Evolutionary conservation across 805 yeast genomes (phyloP), one percentile per base, ranked within the genome.

Genomic region (Torulaspora delbrueckii): DNA sequence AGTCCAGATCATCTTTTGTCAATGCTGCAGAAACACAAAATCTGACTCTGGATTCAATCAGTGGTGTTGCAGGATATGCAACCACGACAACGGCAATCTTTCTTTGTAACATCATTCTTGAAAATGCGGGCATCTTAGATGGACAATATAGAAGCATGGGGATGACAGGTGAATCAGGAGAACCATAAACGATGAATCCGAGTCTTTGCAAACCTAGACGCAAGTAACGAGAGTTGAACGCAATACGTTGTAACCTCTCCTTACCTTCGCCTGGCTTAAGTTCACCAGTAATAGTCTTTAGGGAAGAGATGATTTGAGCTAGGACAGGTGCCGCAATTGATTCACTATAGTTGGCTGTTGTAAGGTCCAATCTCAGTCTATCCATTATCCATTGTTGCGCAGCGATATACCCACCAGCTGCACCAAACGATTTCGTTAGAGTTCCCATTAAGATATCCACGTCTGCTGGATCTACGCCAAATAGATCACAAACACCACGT

Each of bases 341-440:
- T 69, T 93, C 99, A 35, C 93, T 82, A 61, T 89, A 86, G 36
- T 72, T 74, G 53, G 82, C 78, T 25, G 90, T 84, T 53, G 87
- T 75, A 57, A 86, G 79, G 57, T 79, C 82, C 33, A 85, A 57
- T 67, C 90, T 79, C 51, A 93, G 71, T 57, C 82, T 77, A 57
- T 88, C 90, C 40, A 91, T 83, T 26, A 87, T 68, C 39, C 67
- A 69, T 59, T 80, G 75, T 52, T 74, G 74, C 37, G 84, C 95
- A n/a, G 96, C 91, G 52, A 93, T 72, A 64, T 93, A 93, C 38
- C 99, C 99, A 61, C 99, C 99, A 34, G 98, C 88, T 13, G 99
- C 98, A 64, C 99, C 99, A 66, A 93, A 93, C 1, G 96, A 87
- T 69, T 93, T 93, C 42, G 99, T 95, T 47, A 93, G 78, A 6